These are phyloP conservation scores for Ceratobasidium sp. DNA, from an alignment of 1,284 basidiomycete species.

Conservation along the genomic window DNA sequence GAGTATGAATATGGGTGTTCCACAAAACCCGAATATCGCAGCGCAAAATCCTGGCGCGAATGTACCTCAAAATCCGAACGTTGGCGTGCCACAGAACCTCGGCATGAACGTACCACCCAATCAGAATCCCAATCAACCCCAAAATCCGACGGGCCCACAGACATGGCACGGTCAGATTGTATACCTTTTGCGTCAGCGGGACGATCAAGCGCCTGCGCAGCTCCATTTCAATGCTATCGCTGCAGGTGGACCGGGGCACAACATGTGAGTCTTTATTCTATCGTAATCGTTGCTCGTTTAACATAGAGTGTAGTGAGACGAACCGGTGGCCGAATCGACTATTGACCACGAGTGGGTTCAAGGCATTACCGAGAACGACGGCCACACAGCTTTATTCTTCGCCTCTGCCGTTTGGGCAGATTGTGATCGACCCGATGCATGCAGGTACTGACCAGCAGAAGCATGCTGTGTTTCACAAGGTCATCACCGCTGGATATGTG, in stretches of 20 bases:
- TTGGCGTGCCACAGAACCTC: too few relatives aligned
- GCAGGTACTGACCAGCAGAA: constrained; percentile 25
- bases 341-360: constrained; percentile 19
- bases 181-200: constrained; percentile 1
- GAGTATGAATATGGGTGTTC: background rate
- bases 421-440: constrained; percentile 23
- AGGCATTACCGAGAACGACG: background rate
- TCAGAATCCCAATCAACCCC: background rate
- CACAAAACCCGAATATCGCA: background rate
- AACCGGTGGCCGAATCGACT: constrained; percentile 14
- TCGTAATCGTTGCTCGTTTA: background rate
- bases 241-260: constrained; percentile 8
- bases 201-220: background rate
- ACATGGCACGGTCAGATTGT: constrained; percentile 29
- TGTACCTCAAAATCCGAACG: too few relatives aligned
- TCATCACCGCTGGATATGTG: constrained; percentile 31
- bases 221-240: constrained; percentile 23
- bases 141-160: background rate
- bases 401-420: constrained; percentile 34
- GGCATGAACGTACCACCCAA: constrained; percentile 53
- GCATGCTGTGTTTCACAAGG: constrained; percentile 25
- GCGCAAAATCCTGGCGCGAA: too few relatives aligned
- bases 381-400: constrained; percentile 17
- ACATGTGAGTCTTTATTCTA: constrained; percentile 10
- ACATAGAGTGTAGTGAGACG: background rate